phyloP scores from a whole-genome alignment of 2,329 filamentous ascomycete genomes.

The Zarea fungicola region DNA sequence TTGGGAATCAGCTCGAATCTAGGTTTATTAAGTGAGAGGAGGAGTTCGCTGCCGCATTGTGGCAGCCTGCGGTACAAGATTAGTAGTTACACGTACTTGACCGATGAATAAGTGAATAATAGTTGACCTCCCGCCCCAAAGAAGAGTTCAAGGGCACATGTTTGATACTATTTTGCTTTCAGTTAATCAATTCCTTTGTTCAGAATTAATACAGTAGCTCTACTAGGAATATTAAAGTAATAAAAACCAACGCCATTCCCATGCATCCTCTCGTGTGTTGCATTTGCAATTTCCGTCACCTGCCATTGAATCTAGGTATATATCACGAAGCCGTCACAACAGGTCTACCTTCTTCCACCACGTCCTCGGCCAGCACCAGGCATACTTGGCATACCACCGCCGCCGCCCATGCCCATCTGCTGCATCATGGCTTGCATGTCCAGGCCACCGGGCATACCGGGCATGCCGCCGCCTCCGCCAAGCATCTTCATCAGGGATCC shows the following conservation, averaged over 20 bases:
- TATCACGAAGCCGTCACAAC: neutral
- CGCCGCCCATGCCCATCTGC: slow-evolving; percentile 58
- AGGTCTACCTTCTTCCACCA: slow-evolving; percentile 10
- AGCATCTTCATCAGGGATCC: slow-evolving; percentile 89
- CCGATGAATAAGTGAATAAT: too few relatives aligned
- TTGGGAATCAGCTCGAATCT: too few relatives aligned
- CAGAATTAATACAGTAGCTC: slow-evolving; percentile 6
- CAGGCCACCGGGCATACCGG: slow-evolving; percentile 66
- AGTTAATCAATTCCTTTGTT: too few relatives aligned
- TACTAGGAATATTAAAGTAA: slow-evolving; percentile 7
- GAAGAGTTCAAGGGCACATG: too few relatives aligned
- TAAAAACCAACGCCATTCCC: slow-evolving; percentile 12
- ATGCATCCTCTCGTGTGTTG: slow-evolving; percentile 10
- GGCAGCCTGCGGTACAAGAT: too few relatives aligned
- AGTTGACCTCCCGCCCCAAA: too few relatives aligned
- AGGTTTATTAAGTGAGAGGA: too few relatives aligned
- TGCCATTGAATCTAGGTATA: neutral
- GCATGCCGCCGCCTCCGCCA: slow-evolving; percentile 59
- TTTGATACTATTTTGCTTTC: too few relatives aligned
- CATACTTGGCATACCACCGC: slow-evolving; percentile 26
- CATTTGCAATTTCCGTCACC: slow-evolving; percentile 2
- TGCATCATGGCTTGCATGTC: slow-evolving; percentile 79
- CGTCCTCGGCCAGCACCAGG: slow-evolving; percentile 4
- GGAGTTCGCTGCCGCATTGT: too few relatives aligned
- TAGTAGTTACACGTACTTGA: too few relatives aligned